Conservation (phyloP, 2,329 filamentous ascomycete genomes). For the Alternaria triticina region DNA sequence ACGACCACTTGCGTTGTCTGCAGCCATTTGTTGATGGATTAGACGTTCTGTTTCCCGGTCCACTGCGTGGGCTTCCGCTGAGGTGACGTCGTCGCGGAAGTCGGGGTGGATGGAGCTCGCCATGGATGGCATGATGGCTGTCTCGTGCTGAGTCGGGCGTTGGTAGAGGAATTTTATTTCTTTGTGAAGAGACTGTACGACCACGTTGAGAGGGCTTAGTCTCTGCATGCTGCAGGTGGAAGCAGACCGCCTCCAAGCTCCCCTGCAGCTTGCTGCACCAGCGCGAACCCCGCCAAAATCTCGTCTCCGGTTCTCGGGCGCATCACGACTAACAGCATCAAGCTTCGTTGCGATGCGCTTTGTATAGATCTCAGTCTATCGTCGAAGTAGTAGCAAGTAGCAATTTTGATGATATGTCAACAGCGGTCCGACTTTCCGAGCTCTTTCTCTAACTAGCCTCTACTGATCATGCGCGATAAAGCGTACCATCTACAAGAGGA, state of each 20-base stretch:
- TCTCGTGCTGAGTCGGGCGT: neutral
- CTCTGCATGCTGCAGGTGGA: neutral
- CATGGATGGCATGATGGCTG: neutral
- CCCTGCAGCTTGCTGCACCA: neutral
- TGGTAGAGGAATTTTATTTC: neutral
- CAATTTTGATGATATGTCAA: too few species aligned
- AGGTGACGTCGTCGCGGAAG: neutral
- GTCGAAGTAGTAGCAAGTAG: too few species aligned
- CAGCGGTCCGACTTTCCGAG: too few species aligned
- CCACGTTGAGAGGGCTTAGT: neutral
- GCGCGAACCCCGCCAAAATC: neutral
- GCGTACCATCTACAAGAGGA: neutral
- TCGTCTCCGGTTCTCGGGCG: neutral
- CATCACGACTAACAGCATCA: neutral
- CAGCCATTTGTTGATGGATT: neutral
- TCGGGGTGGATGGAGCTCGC: slow-evolving; percentile 1
- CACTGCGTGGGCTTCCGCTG: neutral
- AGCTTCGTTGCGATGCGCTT: neutral
- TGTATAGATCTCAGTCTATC: too few species aligned
- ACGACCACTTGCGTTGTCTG: neutral
- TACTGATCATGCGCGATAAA: neutral
- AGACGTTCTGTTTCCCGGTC: neutral
- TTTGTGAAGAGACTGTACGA: neutral
- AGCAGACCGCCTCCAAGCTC: neutral
- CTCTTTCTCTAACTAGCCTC: neutral